Evolutionary conservation across 1,284 basidiomycete species (phyloP), one percentile per base, ranked within the genome.

Genomic region (Austroboletus novae-zelandiae): DNA sequence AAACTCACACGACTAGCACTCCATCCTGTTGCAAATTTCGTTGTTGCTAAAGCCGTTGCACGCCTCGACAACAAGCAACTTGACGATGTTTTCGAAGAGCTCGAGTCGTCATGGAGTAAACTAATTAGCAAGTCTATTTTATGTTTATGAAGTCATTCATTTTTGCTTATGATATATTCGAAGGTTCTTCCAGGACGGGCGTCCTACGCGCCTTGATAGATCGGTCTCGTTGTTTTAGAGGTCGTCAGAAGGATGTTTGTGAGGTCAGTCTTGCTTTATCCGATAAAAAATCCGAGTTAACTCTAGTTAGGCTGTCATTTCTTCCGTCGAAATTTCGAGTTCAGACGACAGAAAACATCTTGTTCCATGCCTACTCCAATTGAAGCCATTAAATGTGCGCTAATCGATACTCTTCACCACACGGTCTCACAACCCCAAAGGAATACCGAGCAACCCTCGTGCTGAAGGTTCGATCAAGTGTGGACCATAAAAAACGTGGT

Each of bases 1-100:
- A 90, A 86, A 57, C 71, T 95, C 37, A 70, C 78, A 7, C 82
- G 86, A 54, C 74, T 96, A 25, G 83, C 88, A 5, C 72, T 77
- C 11, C 94, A 98, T 68, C 92, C 94, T 2, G 89, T 94, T 4
- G 91, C 90, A 20, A 97, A 97, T 65, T 98, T 93, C 61, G 92
- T 96, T 15, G 77, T 94, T 7, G 88, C 92, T 0, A 88, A 84
- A 62, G 89, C 85, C 0, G 57, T 95, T 14, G 79, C 80, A 45
- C 75, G 89, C 36, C 66, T 85, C 17, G 74, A 77, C 29, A 69
- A 67, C 8, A 69, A 72, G 6, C 80, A 86, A 53, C 65, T 96
- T n/a, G 61, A 67, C 5, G 75, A 75, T n/a, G 74, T 86, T 2
- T 70, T 85, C 37, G 70, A 71, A 45, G 81, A 85, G 53, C 77